Evolutionary conservation across 1,139 yeast species (phyloP).

Genomic region (Blastobotrys indianensis): DNA sequence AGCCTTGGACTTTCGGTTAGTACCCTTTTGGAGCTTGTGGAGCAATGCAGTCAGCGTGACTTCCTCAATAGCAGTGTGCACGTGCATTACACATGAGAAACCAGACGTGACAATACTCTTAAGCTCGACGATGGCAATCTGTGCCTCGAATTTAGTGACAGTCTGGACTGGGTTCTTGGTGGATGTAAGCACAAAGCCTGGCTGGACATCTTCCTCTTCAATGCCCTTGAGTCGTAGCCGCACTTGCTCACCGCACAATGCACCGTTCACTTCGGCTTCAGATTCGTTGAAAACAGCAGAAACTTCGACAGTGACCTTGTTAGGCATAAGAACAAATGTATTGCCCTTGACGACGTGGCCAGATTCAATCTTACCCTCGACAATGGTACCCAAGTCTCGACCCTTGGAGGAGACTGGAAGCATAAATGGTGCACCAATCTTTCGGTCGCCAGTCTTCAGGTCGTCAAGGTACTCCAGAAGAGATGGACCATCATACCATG

Average conservation of each 20-base stretch:
- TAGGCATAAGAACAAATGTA: constrained; percentile 83
- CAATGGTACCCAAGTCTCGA: constrained; percentile 94
- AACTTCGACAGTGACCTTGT: constrained; percentile 75
- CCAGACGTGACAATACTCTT: constrained; percentile 92
- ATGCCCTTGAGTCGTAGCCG: constrained; percentile 88
- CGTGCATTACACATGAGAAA: constrained; percentile 96
- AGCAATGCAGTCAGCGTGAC: constrained; percentile 74
- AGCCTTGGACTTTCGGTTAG: constrained; percentile 83
- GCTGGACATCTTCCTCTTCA: constrained; percentile 91
- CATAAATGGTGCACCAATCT: constrained; percentile 93
- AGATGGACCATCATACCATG: constrained; percentile 94
- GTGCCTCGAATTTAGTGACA: constrained; percentile 88
- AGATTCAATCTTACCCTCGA: constrained; percentile 96
- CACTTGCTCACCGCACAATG: constrained; percentile 95
- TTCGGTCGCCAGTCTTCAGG: constrained; percentile 79
- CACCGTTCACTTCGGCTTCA: constrained; percentile 87
- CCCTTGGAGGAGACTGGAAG: constrained; percentile 90
- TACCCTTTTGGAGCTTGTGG: constrained; percentile 93
- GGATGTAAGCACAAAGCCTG: constrained; percentile 88
- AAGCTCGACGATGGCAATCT: constrained; percentile 92
- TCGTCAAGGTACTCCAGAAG: constrained; percentile 81
- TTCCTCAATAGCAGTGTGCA: constrained; percentile 97
- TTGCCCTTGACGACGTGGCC: constrained; percentile 85
- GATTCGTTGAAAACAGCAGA: constrained; percentile 86
- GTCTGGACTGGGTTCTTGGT: constrained; percentile 84